Conservation (phyloP, 352 stramenopile genomes). For the Elongisporangium prolatum region DNA sequence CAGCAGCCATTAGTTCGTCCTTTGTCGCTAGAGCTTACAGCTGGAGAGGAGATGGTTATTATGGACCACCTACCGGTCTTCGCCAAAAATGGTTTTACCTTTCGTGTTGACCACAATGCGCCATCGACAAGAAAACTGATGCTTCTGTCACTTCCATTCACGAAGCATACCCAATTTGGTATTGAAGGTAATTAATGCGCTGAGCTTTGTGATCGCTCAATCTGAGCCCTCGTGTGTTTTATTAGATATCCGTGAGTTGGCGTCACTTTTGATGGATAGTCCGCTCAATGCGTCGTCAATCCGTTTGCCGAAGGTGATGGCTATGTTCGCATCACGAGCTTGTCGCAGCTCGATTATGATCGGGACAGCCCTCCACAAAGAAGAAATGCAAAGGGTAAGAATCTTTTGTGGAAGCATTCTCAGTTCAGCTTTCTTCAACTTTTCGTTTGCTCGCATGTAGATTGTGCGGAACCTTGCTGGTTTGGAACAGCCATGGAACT, state of each 20-base stretch:
- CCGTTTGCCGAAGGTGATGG: conserved; percentile 91
- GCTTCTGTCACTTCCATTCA: conserved; percentile 82
- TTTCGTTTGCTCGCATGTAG: conserved; percentile 15
- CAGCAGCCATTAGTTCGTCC: conserved; percentile 94
- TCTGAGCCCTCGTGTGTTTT: background rate
- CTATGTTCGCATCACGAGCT: conserved; percentile 95
- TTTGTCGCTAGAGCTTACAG: conserved; percentile 88
- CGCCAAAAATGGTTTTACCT: conserved; percentile 93
- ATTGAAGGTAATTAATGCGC: conserved; percentile 37
- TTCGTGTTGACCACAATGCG: conserved; percentile 42
- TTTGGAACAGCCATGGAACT: conserved; percentile 96
- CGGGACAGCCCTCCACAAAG: conserved; percentile 87
- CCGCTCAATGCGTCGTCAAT: conserved; percentile 49
- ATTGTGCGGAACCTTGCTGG: conserved; percentile 87
- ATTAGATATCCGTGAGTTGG: conserved; percentile 85
- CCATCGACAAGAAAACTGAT: conserved; percentile 55
- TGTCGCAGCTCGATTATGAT: conserved; percentile 97
- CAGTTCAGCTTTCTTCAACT: conserved; percentile 1
- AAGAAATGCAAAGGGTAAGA: conserved; percentile 90
- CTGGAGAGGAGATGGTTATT: conserved; percentile 92
- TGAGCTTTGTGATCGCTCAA: background rate
- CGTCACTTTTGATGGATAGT: conserved; percentile 71
- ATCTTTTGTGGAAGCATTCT: background rate
- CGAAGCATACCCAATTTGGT: conserved; percentile 85
- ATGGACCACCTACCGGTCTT: conserved; percentile 94